These are phyloP conservation scores for Exophiala phaeomuriformis DNA, from an alignment of 2,329 filamentous ascomycete species.

Conservation along the genomic window DNA sequence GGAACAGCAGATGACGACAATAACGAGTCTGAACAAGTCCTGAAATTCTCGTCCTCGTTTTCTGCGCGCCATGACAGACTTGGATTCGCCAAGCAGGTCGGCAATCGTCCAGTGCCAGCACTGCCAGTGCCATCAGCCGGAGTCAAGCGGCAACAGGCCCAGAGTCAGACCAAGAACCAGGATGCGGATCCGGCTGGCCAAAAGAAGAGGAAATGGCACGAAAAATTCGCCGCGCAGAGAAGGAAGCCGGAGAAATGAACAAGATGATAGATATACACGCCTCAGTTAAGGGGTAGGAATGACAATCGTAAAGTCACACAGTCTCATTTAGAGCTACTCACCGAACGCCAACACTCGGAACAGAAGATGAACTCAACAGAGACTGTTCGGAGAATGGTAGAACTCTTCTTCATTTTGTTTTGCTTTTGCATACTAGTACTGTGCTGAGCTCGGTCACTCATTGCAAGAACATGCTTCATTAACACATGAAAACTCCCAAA, in stretches of 20 bases:
- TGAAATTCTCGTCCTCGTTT: not conserved
- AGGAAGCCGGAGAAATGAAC: not conserved
- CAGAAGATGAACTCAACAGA: not conserved
- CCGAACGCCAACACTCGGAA: not conserved
- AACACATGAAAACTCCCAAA: slow-evolving; percentile 10
- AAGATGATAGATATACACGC: too few relatives aligned
- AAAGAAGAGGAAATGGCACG: slow-evolving; percentile 28
- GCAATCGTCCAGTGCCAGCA: not conserved
- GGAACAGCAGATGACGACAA: not conserved
- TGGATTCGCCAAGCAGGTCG: not conserved
- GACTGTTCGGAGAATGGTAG: too few relatives aligned
- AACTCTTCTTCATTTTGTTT: too few relatives aligned
- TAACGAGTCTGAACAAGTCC: not conserved
- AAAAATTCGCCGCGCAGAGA: slow-evolving; percentile 27
- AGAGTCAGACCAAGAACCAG: not conserved
- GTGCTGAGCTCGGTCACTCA: not conserved
- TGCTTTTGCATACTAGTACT: too few relatives aligned
- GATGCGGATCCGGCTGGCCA: not conserved
- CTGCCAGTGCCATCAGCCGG: not conserved
- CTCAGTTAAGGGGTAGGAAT: too few relatives aligned
- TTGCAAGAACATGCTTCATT: slow-evolving; percentile 1
- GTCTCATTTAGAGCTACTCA: too few relatives aligned
- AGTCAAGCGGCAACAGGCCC: not conserved
- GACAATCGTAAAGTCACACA: too few relatives aligned
- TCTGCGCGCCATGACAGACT: not conserved